Base-by-base conservation (phyloP, 192 early-diverging fungal genomes). In the Radiomyces spectabilis region DNA sequence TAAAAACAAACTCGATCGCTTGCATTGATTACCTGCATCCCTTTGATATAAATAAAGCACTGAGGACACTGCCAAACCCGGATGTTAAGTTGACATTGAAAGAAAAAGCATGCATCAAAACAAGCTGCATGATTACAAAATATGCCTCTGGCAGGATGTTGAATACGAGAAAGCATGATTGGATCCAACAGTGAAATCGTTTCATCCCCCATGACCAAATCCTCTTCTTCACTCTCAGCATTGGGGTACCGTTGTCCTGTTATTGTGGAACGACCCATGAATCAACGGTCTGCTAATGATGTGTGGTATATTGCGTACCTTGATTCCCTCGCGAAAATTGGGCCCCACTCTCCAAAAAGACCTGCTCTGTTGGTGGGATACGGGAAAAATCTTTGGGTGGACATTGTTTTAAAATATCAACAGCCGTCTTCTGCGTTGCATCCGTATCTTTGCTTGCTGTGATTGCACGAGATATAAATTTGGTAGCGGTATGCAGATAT, bases 151-250 rank as follows among this genome's bases (percentile, higher is more conserved):
- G 24, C 15, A 9, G 46, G 46, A 48, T 48, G 46, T 12, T 2
- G 46, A 13, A 48, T 48, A 8, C 30, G 24, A 12, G 15, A 29
- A 13, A 48, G 46, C 46, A 48, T 48, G 5, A 48, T 22, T 15
- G 46, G 46, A 22, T 48, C 46, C 46, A 48, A 29, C 21, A 48
- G 27, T 9, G 46, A 48, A n/a, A 48, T 48, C 9, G 24, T 29
- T 31, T 48, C 46, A 13, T 22, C 30, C 25, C 46, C 46, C 24
- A 21, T 27, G 5, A 48, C 46, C 24, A 48, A 30, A 31, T 48
- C 46, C 13, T 48, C 46, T 29, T 48, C 29, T 5, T 48, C 46
- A 27, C 30, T 27, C 6, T 48, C 41, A 35, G 33, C 5, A 35
- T 35, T 35, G 13, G 5, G 5, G 13, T 35, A 35, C 13, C 33